Conservation (phyloP, 75 land plant genomes). For the Larix kaempferi region DNA sequence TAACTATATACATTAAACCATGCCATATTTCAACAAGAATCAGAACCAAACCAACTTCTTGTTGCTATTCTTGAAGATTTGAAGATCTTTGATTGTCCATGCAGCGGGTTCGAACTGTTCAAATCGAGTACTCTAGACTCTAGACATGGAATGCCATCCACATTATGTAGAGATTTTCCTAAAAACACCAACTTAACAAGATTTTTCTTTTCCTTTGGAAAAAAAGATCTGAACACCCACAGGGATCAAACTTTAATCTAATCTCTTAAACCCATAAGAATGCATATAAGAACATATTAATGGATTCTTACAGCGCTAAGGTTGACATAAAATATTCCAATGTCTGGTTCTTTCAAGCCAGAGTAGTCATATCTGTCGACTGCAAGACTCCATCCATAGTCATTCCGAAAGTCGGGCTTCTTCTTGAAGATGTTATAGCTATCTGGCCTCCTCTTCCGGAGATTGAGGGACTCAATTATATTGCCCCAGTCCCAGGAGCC, state of each 20-base stretch:
- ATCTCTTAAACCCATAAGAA: no score
- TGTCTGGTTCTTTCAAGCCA: slow-evolving; percentile 39
- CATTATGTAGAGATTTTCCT: no score
- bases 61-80: no score
- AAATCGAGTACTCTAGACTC: no score
- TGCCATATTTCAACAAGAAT: background rate
- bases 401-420: slow-evolving; percentile 53
- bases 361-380: slow-evolving; percentile 43
- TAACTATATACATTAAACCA: background rate
- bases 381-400: slow-evolving; percentile 69
- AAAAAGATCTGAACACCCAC: no score
- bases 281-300: no score
- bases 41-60: background rate
- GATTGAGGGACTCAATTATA: slow-evolving; percentile 18
- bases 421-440: slow-evolving; percentile 62
- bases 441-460: slow-evolving; percentile 16
- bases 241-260: no score
- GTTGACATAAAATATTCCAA: slow-evolving; percentile 66
- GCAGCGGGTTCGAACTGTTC: no score
- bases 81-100: no score
- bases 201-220: no score
- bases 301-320: slow-evolving; percentile 57
- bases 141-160: no score
- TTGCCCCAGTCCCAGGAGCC: slow-evolving; percentile 40
- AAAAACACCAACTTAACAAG: no score